Evolutionary conservation across 495 filamentous ascomycete genomes (phyloP), one percentile per base, ranked within the genome.

Genomic region (Hypoxylon subgilvum): DNA sequence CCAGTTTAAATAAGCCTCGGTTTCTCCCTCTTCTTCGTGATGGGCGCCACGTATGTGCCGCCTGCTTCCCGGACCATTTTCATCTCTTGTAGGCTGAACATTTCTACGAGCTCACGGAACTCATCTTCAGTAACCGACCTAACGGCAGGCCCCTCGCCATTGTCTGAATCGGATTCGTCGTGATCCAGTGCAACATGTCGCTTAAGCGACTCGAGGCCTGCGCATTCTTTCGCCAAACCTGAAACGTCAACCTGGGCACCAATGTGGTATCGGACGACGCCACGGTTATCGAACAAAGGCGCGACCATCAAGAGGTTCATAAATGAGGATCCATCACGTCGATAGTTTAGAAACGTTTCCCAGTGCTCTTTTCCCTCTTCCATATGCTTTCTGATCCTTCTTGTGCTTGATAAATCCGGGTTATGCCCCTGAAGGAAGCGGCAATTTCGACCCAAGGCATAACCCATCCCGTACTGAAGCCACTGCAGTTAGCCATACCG

Each of bases 311-410:
- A 69, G 2, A 89, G 74, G 55, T 88, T 89, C 80, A 88, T 85
- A 66, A 89, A 89, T 0, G 83, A 85, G 0, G 81, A 84, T 4
- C 85, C 84, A 53, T 87, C 84, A 45, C 84, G 71, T 30, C 83
- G 72, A 59, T 90, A 90, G 64, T 90, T 88, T 0, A 90, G 72
- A 9, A 90, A 74, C 0, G 85, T 76, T 55, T 90, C 88, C 42
- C 79, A 86, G 38, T 87, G 80, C 57, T 88, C 86, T 36, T 82
- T 74, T 8, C 84, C 83, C 3, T 69, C 76, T 9, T 76, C 67
- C 1, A 90, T 55, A 1, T 82, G 82, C 35, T 82, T 77, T 31
- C 77, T 69, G 12, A 91, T 73, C 41, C 87, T 78, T 42, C 72
- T 65, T 2, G 85, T 76, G 31, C 82, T 79, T 14, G 59, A 61